Percentiles rank a stretch among this genome's conserved stretches.
phyloP scores from a whole-genome alignment of 179 eudicot species.

The Drosera spatulata region DNA sequence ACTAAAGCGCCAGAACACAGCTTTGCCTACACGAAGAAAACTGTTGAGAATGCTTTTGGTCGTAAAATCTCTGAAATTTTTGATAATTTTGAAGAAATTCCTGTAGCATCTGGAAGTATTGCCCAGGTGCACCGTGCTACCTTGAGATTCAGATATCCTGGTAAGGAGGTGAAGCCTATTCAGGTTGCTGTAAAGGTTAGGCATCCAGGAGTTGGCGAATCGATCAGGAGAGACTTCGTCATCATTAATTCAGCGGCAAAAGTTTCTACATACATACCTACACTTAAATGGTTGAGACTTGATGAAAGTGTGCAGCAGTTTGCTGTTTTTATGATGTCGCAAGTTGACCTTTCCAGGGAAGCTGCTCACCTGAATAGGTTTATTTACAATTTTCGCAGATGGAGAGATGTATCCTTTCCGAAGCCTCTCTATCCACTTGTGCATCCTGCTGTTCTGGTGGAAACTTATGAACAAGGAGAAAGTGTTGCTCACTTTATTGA shows the following conservation, averaged over 20 bases:
- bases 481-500: constrained; percentile 87
- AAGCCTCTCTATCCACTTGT: no score
- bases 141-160: constrained; percentile 53
- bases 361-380: constrained; percentile 96
- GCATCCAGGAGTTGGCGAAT: constrained; percentile 83
- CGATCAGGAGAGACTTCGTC: constrained; percentile 85
- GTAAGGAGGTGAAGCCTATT: constrained; percentile 58
- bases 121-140: constrained; percentile 95
- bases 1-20: constrained; percentile 93
- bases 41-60: constrained; percentile 72
- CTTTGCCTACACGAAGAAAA: constrained; percentile 73
- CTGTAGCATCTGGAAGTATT: constrained; percentile 95
- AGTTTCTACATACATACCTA: constrained; percentile 62
- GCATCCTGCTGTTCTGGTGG: constrained; percentile 91
- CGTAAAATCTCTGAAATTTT: constrained; percentile 24
- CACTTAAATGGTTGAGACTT: constrained; percentile 82
- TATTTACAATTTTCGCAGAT: constrained; percentile 80
- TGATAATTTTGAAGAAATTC: constrained; percentile 78
- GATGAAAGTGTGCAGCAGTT: constrained; percentile 98
- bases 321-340: constrained; percentile 98
- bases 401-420: constrained; percentile 48
- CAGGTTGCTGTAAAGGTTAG: constrained; percentile 21
- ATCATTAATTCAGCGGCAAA: constrained; percentile 78
- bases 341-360: constrained; percentile 95
- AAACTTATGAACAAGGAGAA: constrained; percentile 93